Base-by-base conservation (phyloP, 257 asterid genomes). In the Solanum chaucha region DNA sequence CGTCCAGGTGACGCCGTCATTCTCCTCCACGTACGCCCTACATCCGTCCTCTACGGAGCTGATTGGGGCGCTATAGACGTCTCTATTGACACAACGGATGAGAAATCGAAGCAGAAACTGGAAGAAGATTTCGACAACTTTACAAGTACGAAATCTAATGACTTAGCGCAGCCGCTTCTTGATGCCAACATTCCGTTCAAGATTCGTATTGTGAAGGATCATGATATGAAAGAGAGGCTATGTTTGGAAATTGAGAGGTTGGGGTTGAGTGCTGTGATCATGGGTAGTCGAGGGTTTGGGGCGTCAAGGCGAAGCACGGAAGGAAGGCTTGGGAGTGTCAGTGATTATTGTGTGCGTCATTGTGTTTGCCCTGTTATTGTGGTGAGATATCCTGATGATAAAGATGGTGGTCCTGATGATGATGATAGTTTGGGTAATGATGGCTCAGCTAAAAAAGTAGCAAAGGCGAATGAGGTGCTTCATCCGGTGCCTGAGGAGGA, bases 211-310 rank as follows among this genome's bases (percentile, higher is more conserved):
- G 96, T 93, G 87, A 93, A 92, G 92, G 98, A 95, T 82, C 97
- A 95, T 38, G 98, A 95, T 84, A 93, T 93, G 98, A 94, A 94
- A 88, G 98, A 94, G 92, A 90, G 98, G 90, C 87, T 94, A 34
- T 94, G 98, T 87, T 85, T 95, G 95, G 98, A 94, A 92, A 96
- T 94, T 61, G 98, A 94, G 94, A 90, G 98, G 94, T 90, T 94
- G 17, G 97, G 97, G 36, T 87, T 95, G 86, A 92, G 96, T 86
- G 94, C 97, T 24, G 95, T 95, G 85, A 92, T 95, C 35, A 95
- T 95, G 97, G 98, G 98, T 84, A 95, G 98, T 74, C 72, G 98
- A 28, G 98, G 98, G 40, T 93, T 94, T 65, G 98, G 98, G 4
- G 96, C 96, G 1, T 88, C 93, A 5, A 91, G 91, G 91, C 90